Evolutionary conservation across 129 eudicot species (phyloP).

Genomic region (sunflower (Helianthus annuus)): DNA sequence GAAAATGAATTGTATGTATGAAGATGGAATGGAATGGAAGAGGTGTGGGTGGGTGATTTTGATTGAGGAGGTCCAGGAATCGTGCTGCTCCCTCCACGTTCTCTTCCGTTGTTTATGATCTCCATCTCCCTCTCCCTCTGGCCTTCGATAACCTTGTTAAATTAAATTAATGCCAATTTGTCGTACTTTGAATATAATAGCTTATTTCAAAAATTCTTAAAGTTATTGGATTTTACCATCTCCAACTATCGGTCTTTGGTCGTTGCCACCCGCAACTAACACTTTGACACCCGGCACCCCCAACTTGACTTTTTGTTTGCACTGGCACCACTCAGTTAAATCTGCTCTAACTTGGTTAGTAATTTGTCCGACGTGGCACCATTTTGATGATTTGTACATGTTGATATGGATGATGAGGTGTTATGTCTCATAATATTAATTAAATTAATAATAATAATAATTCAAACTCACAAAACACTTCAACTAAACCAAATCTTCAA

Average conservation of each 20-base stretch:
- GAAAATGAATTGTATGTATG: background rate
- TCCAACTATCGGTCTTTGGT: no score
- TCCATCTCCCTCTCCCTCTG: background rate
- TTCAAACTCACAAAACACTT: slow-evolving; percentile 8
- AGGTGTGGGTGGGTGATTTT: slow-evolving; percentile 24
- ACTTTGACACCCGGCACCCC: no score
- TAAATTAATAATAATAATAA: background rate
- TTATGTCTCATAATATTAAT: no score
- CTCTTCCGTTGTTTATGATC: background rate
- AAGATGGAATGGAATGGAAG: background rate
- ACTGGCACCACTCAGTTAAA: no score
- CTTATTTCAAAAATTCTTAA: no score
- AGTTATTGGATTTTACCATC: no score
- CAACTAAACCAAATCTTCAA: slow-evolving; percentile 15
- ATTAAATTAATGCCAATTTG: background rate
- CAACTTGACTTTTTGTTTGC: no score
- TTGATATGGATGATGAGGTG: no score
- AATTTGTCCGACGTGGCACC: no score
- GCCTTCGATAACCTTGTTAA: background rate
- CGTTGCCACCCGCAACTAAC: no score
- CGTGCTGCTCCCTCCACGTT: slow-evolving; percentile 57
- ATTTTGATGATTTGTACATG: no score
- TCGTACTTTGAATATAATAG: background rate
- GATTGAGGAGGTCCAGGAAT: slow-evolving; percentile 29
- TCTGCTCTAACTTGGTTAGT: no score